Evolutionary conservation across 2,329 filamentous ascomycete species (phyloP), one percentile per base, ranked within the genome.

Genomic region (Hypoxylon sp.): DNA sequence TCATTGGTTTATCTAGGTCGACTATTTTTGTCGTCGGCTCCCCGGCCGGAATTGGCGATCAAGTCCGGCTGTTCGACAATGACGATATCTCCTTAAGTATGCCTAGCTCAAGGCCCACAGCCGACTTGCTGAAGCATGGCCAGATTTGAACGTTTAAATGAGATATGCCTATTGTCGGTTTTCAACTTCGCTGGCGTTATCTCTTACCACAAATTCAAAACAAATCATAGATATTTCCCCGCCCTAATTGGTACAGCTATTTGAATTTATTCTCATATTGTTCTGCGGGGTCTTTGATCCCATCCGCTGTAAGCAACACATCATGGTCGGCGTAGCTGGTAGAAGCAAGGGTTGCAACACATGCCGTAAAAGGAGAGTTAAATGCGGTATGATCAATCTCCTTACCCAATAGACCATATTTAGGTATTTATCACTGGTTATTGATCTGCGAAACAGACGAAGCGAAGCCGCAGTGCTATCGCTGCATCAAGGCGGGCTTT

Each of bases 331-430:
- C 34, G 69, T 70, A 23, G 66, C 66, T 6, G 66, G 68, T 11
- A 64, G 69, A 30, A 70, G 69, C 11, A 70, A 68, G 25, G 69
- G 66, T 48, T 70, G 69, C 46, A 67, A 70, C 47, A 70, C 69
- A 27, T 70, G 69, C 45, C 63, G 69, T 5, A 69, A 25, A 21
- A 63, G 69, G 39, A 67, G 66, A 41, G 67, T 70, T 2, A 68
- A 69, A 47, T 70, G 69, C 41, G 69, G 69, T 69, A 69, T 32
- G 61, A 5, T 29, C 19, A 58, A 47, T 19, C 16, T 25, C n/a
- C 21, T 14, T 51, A 5, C 16, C 7, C 2, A 23, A 43, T 7
- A n/a, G 23, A n/a, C 41, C 12, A 29, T 27, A 14, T 58, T 19
- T 48, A 7, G 53, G 11, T n/a, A 37, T 27, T n/a, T n/a, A 37